Evolutionary conservation across 2,329 filamentous ascomycete genomes (phyloP).

Genomic region (Diaporthe vaccinii): DNA sequence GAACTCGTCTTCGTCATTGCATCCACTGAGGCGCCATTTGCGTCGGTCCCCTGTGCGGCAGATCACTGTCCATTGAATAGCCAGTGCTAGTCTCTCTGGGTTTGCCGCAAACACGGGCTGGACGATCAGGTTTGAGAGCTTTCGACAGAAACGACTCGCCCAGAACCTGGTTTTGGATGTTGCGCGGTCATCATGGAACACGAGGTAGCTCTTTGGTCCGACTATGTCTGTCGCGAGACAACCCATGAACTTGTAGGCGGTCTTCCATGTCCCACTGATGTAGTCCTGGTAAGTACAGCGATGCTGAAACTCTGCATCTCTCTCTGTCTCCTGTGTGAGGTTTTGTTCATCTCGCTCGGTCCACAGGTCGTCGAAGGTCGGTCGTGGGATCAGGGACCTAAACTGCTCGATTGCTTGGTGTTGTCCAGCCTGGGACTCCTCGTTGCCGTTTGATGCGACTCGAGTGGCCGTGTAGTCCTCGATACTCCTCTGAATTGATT

Average conservation of each 20-base stretch:
- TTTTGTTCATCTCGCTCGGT: neutral
- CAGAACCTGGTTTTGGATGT: neutral
- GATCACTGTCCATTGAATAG: conserved; percentile 5
- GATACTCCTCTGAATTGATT: neutral
- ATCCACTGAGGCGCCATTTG: neutral
- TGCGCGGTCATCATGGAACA: neutral
- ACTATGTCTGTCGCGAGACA: neutral
- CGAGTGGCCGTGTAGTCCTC: neutral
- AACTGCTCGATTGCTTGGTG: neutral
- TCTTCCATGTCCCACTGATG: neutral
- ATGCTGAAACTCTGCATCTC: neutral
- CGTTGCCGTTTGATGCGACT: neutral
- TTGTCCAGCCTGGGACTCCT: neutral
- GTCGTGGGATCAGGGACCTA: neutral
- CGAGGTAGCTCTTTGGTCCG: neutral
- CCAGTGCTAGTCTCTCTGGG: neutral
- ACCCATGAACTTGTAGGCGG: neutral
- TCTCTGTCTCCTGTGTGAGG: neutral
- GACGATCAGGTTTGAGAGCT: neutral
- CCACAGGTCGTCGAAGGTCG: neutral
- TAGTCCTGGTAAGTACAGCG: neutral
- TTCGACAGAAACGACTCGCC: neutral
- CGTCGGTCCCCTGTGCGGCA: conserved; percentile 2
- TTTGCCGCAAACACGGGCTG: neutral
- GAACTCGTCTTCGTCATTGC: neutral